These are phyloP conservation scores for Globisporangium cylindrosporum DNA, from an alignment of 352 stramenopile genomes.

Conservation along the genomic window DNA sequence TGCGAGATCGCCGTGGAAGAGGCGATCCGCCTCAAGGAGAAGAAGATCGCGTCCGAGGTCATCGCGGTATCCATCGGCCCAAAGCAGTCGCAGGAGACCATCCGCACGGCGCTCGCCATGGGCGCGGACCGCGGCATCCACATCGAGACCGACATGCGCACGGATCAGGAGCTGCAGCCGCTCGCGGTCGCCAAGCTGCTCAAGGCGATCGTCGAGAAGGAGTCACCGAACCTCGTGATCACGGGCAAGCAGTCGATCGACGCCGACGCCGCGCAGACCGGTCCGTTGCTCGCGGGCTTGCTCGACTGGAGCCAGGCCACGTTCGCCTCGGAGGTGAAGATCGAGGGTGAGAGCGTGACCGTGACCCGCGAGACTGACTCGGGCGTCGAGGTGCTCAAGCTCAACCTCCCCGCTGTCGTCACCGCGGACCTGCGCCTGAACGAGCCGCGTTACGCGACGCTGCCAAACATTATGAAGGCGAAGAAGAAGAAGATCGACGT, in stretches of 20 bases:
- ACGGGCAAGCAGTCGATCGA: conserved; percentile 97
- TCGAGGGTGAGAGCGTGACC: conserved; percentile 57
- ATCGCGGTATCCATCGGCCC: conserved; percentile 97
- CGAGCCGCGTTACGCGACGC: conserved; percentile 97
- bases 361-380: conserved; percentile 96
- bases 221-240: conserved; percentile 93
- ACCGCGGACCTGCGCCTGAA: conserved; percentile 98
- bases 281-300: conserved; percentile 95
- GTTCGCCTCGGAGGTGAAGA: conserved; percentile 92
- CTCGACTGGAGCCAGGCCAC: conserved; percentile 97
- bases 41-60: conserved; percentile 93
- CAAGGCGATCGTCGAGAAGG: conserved; percentile 92
- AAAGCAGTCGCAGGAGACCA: conserved; percentile 96
- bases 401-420: conserved; percentile 93
- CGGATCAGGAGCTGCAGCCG: conserved; percentile 97
- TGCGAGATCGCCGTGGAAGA: conserved; percentile 99
- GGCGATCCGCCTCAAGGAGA: conserved; percentile 98
- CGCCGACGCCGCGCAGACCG: conserved; percentile 83
- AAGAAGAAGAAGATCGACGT: conserved; percentile 93
- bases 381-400: conserved; percentile 87
- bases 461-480: conserved; percentile 99
- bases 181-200: conserved; percentile 97
- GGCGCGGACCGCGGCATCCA: conserved; percentile 96
- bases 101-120: conserved; percentile 94
- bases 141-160: conserved; percentile 94